Percentiles rank a stretch among this genome's conserved stretches.
phyloP scores from a whole-genome alignment of 164 flowering plant species.

The Santalum album region DNA sequence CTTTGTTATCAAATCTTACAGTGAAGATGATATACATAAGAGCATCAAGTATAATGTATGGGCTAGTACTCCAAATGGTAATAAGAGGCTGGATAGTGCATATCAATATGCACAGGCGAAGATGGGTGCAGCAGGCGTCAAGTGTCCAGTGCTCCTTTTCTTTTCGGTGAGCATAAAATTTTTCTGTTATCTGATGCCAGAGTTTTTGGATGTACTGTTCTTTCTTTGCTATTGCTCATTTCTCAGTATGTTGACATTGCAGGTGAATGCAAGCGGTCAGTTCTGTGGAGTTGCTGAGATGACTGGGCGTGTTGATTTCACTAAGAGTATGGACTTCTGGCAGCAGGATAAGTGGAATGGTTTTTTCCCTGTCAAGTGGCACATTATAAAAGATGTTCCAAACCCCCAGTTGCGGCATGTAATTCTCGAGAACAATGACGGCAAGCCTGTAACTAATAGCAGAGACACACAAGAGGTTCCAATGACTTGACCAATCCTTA shows the following conservation, averaged over 20 bases:
- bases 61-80: slow-evolving; percentile 84
- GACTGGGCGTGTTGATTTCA: slow-evolving; percentile 64
- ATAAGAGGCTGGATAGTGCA: slow-evolving; percentile 59
- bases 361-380: slow-evolving; percentile 78
- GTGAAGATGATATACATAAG: slow-evolving; percentile 80
- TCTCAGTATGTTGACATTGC: background rate
- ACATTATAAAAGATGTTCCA: slow-evolving; percentile 69
- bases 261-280: slow-evolving; percentile 91
- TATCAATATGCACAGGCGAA: slow-evolving; percentile 50
- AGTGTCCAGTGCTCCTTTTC: slow-evolving; percentile 67
- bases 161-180: slow-evolving; percentile 47
- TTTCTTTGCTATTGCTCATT: background rate
- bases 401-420: slow-evolving; percentile 63
- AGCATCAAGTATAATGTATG: slow-evolving; percentile 80
- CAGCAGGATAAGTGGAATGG: slow-evolving; percentile 91
- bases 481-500: background rate
- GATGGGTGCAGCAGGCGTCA: slow-evolving; percentile 24
- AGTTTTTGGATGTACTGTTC: background rate
- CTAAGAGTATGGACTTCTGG: slow-evolving; percentile 71
- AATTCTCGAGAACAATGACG: slow-evolving; percentile 61
- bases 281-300: slow-evolving; percentile 88
- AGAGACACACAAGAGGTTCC: slow-evolving; percentile 76
- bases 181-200: background rate
- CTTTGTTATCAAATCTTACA: slow-evolving; percentile 78
- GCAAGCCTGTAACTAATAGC: slow-evolving; percentile 72